phyloP scores from a whole-genome alignment of 225 moss, liverwort and hornwort genomes.

The Pleurozium schreberi region DNA sequence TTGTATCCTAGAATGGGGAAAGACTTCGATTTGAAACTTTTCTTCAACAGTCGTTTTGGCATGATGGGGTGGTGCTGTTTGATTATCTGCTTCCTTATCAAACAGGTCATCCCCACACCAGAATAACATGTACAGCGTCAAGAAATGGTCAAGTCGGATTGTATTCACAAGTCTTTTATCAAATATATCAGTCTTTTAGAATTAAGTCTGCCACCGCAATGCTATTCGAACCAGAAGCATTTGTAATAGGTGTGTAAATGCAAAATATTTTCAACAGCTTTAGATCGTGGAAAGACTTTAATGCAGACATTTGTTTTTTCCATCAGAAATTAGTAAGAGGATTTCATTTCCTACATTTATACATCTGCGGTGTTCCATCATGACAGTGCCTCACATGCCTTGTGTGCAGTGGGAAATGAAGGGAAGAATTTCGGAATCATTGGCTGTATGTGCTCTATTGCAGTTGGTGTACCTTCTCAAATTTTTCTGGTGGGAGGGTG shows the following conservation, averaged over 20 bases:
- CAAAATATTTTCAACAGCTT: neutral
- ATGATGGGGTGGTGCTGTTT: slow-evolving; percentile 92
- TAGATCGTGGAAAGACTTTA: neutral
- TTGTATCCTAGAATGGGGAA: slow-evolving; percentile 86
- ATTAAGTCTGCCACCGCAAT: neutral
- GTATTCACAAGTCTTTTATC: neutral
- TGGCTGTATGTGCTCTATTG: slow-evolving; percentile 53
- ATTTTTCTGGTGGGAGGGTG: slow-evolving; percentile 92
- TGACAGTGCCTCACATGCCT: neutral
- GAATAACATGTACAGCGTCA: neutral
- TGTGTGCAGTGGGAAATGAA: slow-evolving; percentile 52
- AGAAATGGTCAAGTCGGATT: neutral
- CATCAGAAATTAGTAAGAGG: neutral
- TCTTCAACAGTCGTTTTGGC: slow-evolving; percentile 88
- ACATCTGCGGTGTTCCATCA: neutral
- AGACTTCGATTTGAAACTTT: slow-evolving; percentile 81
- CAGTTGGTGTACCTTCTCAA: slow-evolving; percentile 76
- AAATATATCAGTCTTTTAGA: neutral
- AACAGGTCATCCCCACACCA: slow-evolving; percentile 43
- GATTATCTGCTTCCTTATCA: slow-evolving; percentile 63
- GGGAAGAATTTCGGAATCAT: slow-evolving; percentile 58
- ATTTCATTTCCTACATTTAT: neutral
- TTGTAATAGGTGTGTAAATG: neutral
- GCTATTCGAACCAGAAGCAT: neutral
- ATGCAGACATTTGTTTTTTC: neutral